phyloP scores from a whole-genome alignment of 768 basidiomycete species.

The Ramaria sp. region DNA sequence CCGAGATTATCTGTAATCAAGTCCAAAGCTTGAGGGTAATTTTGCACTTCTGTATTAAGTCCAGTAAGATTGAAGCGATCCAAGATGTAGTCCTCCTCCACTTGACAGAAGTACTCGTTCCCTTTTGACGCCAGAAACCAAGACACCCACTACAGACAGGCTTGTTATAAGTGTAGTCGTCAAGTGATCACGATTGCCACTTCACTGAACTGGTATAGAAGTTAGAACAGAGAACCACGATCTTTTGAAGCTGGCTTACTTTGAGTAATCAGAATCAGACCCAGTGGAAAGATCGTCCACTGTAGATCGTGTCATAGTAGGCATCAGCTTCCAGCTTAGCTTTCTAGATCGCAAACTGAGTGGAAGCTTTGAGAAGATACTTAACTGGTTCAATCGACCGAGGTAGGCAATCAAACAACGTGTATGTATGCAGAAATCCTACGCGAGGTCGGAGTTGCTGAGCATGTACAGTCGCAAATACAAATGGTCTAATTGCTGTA shows the following conservation, averaged over 20 bases:
- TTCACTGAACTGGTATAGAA: conserved; percentile 18
- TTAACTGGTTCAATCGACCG: not conserved
- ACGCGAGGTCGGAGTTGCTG: conserved; percentile 4
- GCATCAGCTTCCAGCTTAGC: not conserved
- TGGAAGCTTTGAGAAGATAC: not conserved
- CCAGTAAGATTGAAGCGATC: conserved; percentile 98
- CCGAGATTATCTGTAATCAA: conserved; percentile 94
- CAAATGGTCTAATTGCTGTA: too few relatives aligned
- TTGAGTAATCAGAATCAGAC: conserved; percentile 93
- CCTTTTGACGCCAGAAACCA: conserved; percentile 97
- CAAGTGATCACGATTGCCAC: conserved; percentile 5
- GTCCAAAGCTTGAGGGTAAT: conserved; percentile 89
- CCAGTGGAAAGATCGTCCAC: conserved; percentile 87
- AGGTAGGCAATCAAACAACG: not conserved
- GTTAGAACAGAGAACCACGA: conserved; percentile 12
- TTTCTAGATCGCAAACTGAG: not conserved
- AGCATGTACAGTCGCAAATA: not conserved
- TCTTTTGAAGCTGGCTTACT: conserved; percentile 39
- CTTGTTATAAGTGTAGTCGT: conserved; percentile 6
- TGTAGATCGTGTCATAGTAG: conserved; percentile 21
- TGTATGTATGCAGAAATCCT: not conserved
- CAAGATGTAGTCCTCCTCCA: conserved; percentile 97
- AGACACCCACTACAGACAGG: conserved; percentile 70
- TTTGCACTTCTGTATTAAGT: conserved; percentile 89
- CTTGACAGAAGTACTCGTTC: conserved; percentile 99